phyloP scores from a whole-genome alignment of 208 protist species.

The Trypanosoma cruzi region DNA sequence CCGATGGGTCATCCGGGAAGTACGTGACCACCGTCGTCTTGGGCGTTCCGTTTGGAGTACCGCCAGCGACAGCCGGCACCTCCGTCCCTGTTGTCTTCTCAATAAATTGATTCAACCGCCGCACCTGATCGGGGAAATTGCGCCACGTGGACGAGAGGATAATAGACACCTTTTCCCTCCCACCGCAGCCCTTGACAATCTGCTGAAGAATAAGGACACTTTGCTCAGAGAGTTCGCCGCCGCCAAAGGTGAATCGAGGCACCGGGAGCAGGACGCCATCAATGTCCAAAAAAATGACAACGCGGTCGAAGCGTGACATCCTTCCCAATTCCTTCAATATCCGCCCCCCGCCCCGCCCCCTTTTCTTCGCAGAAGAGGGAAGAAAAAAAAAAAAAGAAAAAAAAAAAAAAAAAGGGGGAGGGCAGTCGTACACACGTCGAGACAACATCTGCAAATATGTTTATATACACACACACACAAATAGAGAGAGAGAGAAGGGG shows the following conservation, averaged over 20 bases:
- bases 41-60: constrained; percentile 76
- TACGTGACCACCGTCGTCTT: constrained; percentile 71
- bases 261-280: constrained; percentile 87
- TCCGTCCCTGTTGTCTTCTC: constrained; percentile 31
- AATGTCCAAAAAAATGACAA: constrained; percentile 86
- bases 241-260: constrained; percentile 80
- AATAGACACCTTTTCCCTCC: constrained; percentile 62
- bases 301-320: constrained; percentile 40
- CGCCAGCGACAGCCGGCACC: constrained; percentile 53
- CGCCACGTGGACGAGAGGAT: constrained; percentile 88
- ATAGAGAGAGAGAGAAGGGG: background rate
- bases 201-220: constrained; percentile 55
- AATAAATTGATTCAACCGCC: constrained; percentile 65
- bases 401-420: too few species aligned
- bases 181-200: constrained; percentile 49
- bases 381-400: background rate
- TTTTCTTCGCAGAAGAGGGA: background rate
- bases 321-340: background rate
- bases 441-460: too few species aligned
- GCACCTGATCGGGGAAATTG: constrained; percentile 68
- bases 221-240: constrained; percentile 58
- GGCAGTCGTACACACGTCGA: too few species aligned
- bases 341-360: too few species aligned
- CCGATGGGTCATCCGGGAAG: constrained; percentile 72
- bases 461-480: background rate